A percentile compares a stretch with the other conserved stretches of the same genome.
Evolutionary conservation across 495 filamentous ascomycete species (phyloP).

Genomic region (Tuber aestivum): DNA sequence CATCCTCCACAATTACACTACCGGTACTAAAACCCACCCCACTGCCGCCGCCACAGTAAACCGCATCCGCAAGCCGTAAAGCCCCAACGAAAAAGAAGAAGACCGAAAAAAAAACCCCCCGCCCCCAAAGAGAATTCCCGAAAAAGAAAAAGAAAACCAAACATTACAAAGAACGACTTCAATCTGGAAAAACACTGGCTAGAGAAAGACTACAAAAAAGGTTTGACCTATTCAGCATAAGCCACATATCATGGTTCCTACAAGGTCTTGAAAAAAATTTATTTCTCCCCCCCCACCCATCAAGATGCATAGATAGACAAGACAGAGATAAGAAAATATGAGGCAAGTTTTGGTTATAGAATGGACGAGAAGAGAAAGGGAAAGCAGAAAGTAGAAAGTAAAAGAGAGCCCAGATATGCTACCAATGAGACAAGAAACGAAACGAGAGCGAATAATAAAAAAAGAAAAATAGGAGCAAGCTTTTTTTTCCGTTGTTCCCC

Average conservation of each 20-base stretch:
- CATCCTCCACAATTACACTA: slow-evolving; percentile 21
- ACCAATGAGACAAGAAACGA: slow-evolving; percentile 14
- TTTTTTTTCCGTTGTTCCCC: neutral
- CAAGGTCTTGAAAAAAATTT: neutral
- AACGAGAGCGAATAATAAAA: slow-evolving; percentile 12
- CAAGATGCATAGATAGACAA: slow-evolving; percentile 10
- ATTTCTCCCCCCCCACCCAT: neutral
- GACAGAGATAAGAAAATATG: slow-evolving; percentile 19
- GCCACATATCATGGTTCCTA: neutral
- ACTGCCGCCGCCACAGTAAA: neutral
- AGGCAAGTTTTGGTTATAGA: slow-evolving; percentile 6
- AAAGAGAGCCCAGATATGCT: slow-evolving; percentile 20
- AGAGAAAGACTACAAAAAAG: neutral
- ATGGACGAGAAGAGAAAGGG: neutral
- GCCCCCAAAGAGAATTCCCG: too few relatives aligned
- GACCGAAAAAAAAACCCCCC: too few relatives aligned
- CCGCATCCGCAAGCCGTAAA: neutral
- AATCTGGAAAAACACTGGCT: neutral
- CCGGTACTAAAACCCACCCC: slow-evolving; percentile 1
- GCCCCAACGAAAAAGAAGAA: neutral
- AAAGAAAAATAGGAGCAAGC: slow-evolving; percentile 9
- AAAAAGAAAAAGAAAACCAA: neutral
- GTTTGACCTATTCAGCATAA: neutral
- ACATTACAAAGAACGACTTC: neutral
- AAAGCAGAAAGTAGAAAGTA: slow-evolving; percentile 9